These are phyloP conservation scores for Cercospora brassicicola DNA, from an alignment of 2,329 filamentous ascomycete species.

Conservation along the genomic window DNA sequence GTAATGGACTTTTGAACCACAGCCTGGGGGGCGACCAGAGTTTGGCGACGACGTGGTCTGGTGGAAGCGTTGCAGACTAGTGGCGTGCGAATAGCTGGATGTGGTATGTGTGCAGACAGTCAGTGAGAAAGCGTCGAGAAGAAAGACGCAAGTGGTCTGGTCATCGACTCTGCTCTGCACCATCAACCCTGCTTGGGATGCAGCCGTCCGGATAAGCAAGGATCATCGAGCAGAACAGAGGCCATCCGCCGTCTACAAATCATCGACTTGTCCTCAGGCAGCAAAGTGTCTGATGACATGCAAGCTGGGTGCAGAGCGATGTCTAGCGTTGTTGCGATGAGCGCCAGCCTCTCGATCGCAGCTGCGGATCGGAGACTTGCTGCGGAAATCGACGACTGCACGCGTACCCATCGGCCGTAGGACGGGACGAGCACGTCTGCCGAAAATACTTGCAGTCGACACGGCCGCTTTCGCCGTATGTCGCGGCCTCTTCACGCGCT, in stretches of 20 bases:
- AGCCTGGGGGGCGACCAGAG: slow-evolving; percentile 14
- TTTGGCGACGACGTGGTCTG: neutral
- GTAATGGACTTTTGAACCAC: slow-evolving; percentile 1
- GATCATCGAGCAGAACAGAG: slow-evolving; percentile 8
- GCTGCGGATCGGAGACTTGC: slow-evolving; percentile 5
- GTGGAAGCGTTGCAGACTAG: slow-evolving; percentile 6
- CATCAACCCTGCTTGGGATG: slow-evolving; percentile 4
- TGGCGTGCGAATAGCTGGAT: slow-evolving; percentile 9
- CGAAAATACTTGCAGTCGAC: neutral
- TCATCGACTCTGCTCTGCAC: slow-evolving; percentile 1
- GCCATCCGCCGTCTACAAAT: neutral
- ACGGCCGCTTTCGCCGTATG: neutral
- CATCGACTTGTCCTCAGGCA: slow-evolving; percentile 6
- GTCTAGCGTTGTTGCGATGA: neutral
- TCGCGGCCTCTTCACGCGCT: neutral
- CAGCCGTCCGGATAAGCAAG: slow-evolving; percentile 16
- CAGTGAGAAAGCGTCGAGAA: neutral
- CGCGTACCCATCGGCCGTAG: neutral
- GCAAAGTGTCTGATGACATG: slow-evolving; percentile 13
- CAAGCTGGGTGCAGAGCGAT: neutral
- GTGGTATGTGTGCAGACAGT: neutral
- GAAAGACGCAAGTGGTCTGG: slow-evolving; percentile 9
- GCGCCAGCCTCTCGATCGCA: slow-evolving; percentile 5
- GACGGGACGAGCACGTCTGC: neutral
- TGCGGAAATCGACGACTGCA: neutral